These are phyloP conservation scores for Lipomyces oligophaga DNA, from an alignment of 805 yeast genomes.

Conservation along the genomic window DNA sequence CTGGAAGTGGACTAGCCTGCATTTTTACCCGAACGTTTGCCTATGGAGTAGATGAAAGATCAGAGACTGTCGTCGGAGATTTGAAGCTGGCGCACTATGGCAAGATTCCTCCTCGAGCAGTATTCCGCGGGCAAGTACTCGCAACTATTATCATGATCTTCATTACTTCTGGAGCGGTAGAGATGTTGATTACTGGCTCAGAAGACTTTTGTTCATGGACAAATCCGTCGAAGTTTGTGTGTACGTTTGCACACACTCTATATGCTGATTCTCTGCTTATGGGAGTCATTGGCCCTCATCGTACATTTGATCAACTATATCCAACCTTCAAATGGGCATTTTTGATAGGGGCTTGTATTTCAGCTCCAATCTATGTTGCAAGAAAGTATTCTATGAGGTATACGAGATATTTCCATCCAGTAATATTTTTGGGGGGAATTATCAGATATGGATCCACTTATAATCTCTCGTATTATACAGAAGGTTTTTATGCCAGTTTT, in stretches of 20 bases:
- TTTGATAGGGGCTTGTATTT: constrained; percentile 24
- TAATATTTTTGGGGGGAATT: constrained; percentile 51
- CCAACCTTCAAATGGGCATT: constrained; percentile 26
- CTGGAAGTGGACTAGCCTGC: constrained; percentile 58
- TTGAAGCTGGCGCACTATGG: constrained; percentile 53
- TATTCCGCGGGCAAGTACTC: constrained; percentile 50
- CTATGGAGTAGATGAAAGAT: constrained; percentile 48
- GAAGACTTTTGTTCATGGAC: constrained; percentile 43
- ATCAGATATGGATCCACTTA: constrained; percentile 40
- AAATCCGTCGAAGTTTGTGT: constrained; percentile 44
- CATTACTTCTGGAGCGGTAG: constrained; percentile 45
- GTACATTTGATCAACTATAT: constrained; percentile 32
- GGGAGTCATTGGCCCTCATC: constrained; percentile 62
- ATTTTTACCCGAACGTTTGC: constrained; percentile 60
- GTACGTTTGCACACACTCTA: constrained; percentile 43
- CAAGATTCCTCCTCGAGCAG: constrained; percentile 49
- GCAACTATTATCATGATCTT: constrained; percentile 55
- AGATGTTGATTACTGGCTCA: constrained; percentile 41
- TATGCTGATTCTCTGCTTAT: constrained; percentile 51
- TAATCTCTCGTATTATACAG: constrained; percentile 69
- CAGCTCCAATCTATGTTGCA: constrained; percentile 10
- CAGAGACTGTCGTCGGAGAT: constrained; percentile 38
- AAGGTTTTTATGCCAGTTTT: constrained; percentile 60
- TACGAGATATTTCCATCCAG: no score
- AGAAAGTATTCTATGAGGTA: no score